Base-by-base conservation (phyloP, 2,329 filamentous ascomycete species). In the Venturia pyrina region DNA sequence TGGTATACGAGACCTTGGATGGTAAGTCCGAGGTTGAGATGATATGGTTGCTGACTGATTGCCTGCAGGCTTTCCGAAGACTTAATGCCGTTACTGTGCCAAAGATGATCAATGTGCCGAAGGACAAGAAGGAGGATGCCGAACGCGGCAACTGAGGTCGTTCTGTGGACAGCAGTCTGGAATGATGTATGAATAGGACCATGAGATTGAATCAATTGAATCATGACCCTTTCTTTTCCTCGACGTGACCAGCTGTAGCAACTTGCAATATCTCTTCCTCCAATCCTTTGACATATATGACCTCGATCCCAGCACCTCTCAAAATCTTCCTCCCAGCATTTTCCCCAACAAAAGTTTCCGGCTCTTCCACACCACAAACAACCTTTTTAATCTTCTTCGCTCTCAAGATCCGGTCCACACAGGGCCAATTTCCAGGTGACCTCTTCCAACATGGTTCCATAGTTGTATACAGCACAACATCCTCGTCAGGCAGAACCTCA, bases 321-420 rank as follows among this genome's bases (percentile, higher is more conserved):
- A 99, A 79, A 73, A 85, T 87, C 70, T 77, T 79, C 71, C 87
- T 86, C 8, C 92, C 92, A 66, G 87, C 84, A 69, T 96, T 98
- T 67, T 89, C 83, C 6, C 86, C 87, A 21, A 98, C 91, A 77
- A 98, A 99, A 41, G 86, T 96, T 71, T 90, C 89, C 0, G 95
- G 95, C 78, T 99, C 95, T 70, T 87, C 83, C 0, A 96, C 90
- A 0, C 95, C 95, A 37, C 96, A 87, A 70, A 93, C 96, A 5
- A 99, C 91, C 60, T 85, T 89, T 68, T 82, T 83, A 66, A 97
- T 89, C 0, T 76, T 78, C 15, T 79, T 80, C 68, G 69, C 82
- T 41, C 75, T 73, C 50, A 96, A 77, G 32, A 99, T 89, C 64
- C 93, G 82, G 70, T 96, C 86, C 8, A 91, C 89, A 72, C 95